phyloP scores from a whole-genome alignment of 176 grass and related monocot genomes.

The Avena sativa region DNA sequence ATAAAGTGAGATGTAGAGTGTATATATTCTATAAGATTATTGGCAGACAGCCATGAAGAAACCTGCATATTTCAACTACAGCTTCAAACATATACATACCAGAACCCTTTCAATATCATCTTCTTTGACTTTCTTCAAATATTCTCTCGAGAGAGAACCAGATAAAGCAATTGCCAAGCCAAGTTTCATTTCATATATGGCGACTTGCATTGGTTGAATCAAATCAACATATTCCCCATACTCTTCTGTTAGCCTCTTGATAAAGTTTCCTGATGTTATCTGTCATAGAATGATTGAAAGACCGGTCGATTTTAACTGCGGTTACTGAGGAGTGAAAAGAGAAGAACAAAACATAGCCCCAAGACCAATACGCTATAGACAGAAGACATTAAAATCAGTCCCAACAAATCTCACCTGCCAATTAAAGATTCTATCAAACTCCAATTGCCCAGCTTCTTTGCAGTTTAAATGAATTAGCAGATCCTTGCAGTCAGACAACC shows the following conservation, averaged over 20 bases:
- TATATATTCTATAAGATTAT: not conserved
- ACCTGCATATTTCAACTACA: constrained; percentile 7
- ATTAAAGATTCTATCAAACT: constrained; percentile 69
- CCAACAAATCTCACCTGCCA: constrained; percentile 72
- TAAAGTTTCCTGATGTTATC: constrained; percentile 72
- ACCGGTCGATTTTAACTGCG: constrained; percentile 2
- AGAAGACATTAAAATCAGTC: constrained; percentile 34
- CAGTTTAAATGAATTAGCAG: constrained; percentile 55
- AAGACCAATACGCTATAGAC: constrained; percentile 4
- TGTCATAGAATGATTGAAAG: constrained; percentile 35
- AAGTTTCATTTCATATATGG: constrained; percentile 97
- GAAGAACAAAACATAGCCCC: constrained; percentile 21
- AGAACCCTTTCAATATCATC: constrained; percentile 63
- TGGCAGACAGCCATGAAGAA: not conserved
- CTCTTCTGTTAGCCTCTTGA: constrained; percentile 80
- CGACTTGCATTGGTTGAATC: constrained; percentile 93
- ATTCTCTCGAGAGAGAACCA: constrained; percentile 72
- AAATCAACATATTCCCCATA: constrained; percentile 84
- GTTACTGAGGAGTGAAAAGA: constrained; percentile 12
- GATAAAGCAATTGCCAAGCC: constrained; percentile 77
- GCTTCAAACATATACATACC: constrained; percentile 56
- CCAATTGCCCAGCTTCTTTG: constrained; percentile 50
- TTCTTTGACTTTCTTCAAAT: constrained; percentile 71
- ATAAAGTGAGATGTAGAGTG: not conserved
- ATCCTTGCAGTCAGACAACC: constrained; percentile 55